Conservation (phyloP, 1,139 yeast species). For the Pneumocystis wakefieldiae region DNA sequence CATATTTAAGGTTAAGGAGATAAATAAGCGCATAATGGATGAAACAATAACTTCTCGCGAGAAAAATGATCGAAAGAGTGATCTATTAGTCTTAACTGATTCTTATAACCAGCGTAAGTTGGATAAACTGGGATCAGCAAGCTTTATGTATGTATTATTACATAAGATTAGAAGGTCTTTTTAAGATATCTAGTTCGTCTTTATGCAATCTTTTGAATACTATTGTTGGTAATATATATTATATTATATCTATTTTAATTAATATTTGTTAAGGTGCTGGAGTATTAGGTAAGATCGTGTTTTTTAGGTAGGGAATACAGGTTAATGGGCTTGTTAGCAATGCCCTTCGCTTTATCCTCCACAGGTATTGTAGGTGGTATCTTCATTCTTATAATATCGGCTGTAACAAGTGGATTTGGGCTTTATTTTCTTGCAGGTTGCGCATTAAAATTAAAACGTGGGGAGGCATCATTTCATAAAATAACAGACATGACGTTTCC, state of each 20-base stretch:
- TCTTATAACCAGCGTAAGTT: too few relatives aligned
- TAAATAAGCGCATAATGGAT: not conserved
- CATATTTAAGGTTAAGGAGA: not conserved
- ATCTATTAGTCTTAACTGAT: too few relatives aligned
- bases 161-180: not conserved
- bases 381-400: slow-evolving; percentile 53
- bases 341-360: slow-evolving; percentile 78
- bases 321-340: slow-evolving; percentile 35
- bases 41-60: not conserved
- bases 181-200: not conserved
- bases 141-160: not conserved
- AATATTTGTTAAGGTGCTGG: not conserved
- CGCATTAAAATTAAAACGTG: slow-evolving; percentile 50
- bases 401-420: slow-evolving; percentile 65
- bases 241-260: not conserved
- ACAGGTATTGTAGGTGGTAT: slow-evolving; percentile 68
- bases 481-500: slow-evolving; percentile 79
- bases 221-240: not conserved
- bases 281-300: not conserved
- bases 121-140: not conserved
- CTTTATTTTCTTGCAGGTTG: slow-evolving; percentile 63
- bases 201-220: not conserved
- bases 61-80: too few relatives aligned
- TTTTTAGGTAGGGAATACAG: not conserved
- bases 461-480: slow-evolving; percentile 74